Percentiles rank a stretch among this genome's conserved stretches.
These are phyloP conservation scores for Stagonosporopsis cucurbitacearum DNA, from an alignment of 2,329 filamentous ascomycete species.

Conservation along the genomic window DNA sequence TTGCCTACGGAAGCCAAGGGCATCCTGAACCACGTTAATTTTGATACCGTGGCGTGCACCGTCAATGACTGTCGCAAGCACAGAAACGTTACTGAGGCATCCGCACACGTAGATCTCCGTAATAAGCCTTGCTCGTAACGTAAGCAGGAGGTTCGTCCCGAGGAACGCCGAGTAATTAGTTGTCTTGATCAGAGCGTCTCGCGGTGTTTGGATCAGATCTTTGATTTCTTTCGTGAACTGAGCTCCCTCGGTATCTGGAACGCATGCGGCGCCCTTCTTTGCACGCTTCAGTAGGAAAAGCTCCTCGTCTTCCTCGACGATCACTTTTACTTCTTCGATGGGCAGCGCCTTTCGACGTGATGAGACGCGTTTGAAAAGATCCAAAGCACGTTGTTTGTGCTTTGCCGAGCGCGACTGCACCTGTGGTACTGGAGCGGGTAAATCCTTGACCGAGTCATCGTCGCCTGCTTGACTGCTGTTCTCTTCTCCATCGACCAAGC, in stretches of 20 bases:
- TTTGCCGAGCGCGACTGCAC: constrained; percentile 44
- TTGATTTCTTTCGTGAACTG: constrained; percentile 59
- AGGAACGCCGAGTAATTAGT: constrained; percentile 88
- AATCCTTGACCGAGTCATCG: constrained; percentile 38
- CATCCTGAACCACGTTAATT: constrained; percentile 89
- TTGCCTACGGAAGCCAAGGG: constrained; percentile 78
- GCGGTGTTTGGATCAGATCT: constrained; percentile 55
- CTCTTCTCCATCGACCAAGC: constrained; percentile 45
- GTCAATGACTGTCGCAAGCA: constrained; percentile 90
- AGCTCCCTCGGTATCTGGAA: constrained; percentile 54
- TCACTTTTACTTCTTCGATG: constrained; percentile 35
- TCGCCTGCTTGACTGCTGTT: constrained; percentile 45
- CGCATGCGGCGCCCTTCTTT: constrained; percentile 51
- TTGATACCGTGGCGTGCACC: constrained; percentile 85
- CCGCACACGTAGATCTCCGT: constrained; percentile 92
- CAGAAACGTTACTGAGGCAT: constrained; percentile 82
- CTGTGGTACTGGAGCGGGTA: constrained; percentile 30
- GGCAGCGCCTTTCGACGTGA: constrained; percentile 38
- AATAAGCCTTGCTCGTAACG: constrained; percentile 83
- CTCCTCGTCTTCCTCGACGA: constrained; percentile 53
- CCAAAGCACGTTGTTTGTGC: constrained; percentile 45
- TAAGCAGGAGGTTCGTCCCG: constrained; percentile 72
- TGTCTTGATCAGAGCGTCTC: constrained; percentile 68
- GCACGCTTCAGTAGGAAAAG: constrained; percentile 52
- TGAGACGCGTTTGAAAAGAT: constrained; percentile 47